Evolutionary conservation across 1,139 yeast genomes (phyloP).

Genomic region (Hemisphaericaspora lyxosophila): DNA sequence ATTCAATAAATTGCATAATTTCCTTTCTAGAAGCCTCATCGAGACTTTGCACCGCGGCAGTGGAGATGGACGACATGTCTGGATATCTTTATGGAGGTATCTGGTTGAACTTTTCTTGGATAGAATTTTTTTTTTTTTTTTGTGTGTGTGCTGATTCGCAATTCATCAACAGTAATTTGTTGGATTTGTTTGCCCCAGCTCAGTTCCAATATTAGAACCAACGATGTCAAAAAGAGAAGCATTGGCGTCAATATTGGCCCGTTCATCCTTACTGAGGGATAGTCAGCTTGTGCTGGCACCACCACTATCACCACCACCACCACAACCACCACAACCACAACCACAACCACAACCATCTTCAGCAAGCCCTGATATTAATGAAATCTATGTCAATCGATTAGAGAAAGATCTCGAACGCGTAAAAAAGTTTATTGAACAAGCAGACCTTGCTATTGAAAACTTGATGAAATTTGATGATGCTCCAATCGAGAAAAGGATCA

Average conservation of each 20-base stretch:
- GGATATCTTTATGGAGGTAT: background rate
- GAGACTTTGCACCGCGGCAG: conserved; percentile 59
- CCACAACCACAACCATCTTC: background rate
- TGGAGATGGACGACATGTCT: conserved; percentile 59
- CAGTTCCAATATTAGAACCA: background rate
- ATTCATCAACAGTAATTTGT: conserved; percentile 6
- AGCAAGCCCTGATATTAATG: conserved; percentile 10
- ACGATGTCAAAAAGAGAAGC: conserved; percentile 3
- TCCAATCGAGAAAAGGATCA: conserved; percentile 18
- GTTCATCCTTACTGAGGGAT: background rate
- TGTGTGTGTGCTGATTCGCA: conserved; percentile 11
- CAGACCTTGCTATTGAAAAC: conserved; percentile 25
- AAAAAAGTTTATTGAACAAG: conserved; percentile 27
- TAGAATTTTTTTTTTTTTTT: no score
- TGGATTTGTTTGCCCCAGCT: conserved; percentile 2
- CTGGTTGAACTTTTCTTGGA: no score
- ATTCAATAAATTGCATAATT: conserved; percentile 70
- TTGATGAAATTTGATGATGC: conserved; percentile 13
- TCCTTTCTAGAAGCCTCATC: conserved; percentile 75
- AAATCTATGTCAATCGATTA: conserved; percentile 27
- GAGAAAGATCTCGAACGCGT: conserved; percentile 30
- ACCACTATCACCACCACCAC: background rate
- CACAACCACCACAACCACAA: no score
- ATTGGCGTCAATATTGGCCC: background rate
- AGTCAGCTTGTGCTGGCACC: background rate